Percentiles rank a stretch among this genome's conserved stretches.
Evolutionary conservation across 305 asterid species (phyloP).

Genomic region (Fraxinus sp.): DNA sequence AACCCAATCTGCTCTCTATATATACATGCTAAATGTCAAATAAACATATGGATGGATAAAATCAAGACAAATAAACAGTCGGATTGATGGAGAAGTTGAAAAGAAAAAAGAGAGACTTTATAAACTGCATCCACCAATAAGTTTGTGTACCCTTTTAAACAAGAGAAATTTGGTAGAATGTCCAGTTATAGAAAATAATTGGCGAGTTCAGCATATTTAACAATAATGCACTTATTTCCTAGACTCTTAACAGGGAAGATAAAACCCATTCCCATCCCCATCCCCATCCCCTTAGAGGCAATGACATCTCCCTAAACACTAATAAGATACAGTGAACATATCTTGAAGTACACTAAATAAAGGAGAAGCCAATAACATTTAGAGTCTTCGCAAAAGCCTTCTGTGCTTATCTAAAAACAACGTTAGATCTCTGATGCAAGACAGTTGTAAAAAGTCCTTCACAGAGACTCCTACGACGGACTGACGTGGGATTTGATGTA

Average conservation of each 20-base stretch:
- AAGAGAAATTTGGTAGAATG: not conserved
- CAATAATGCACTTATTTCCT: slow-evolving; percentile 2
- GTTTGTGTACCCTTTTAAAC: not conserved
- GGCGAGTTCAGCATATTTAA: not conserved
- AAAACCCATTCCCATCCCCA: not conserved
- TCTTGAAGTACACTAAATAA: not conserved
- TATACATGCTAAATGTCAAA: slow-evolving; percentile 6
- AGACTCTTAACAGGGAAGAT: not conserved
- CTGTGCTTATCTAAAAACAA: not conserved
- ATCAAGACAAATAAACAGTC: slow-evolving; percentile 11
- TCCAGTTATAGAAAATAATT: not conserved
- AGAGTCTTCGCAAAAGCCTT: not conserved
- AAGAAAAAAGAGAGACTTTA: not conserved
- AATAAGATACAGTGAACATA: not conserved
- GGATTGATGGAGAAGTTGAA: slow-evolving; percentile 2
- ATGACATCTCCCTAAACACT: not conserved
- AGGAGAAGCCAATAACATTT: not conserved
- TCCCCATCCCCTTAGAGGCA: not conserved
- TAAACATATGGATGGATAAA: not conserved
- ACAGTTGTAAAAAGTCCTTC: not conserved
- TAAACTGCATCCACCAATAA: not conserved
- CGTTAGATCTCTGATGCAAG: not conserved
- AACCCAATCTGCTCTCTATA: not conserved
- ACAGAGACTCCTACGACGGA: not conserved
- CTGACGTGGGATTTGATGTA: not conserved